Evolutionary conservation across 495 filamentous ascomycete genomes (phyloP), one percentile per base, ranked within the genome.

Genomic region (Hyaloscypha hepaticicola): DNA sequence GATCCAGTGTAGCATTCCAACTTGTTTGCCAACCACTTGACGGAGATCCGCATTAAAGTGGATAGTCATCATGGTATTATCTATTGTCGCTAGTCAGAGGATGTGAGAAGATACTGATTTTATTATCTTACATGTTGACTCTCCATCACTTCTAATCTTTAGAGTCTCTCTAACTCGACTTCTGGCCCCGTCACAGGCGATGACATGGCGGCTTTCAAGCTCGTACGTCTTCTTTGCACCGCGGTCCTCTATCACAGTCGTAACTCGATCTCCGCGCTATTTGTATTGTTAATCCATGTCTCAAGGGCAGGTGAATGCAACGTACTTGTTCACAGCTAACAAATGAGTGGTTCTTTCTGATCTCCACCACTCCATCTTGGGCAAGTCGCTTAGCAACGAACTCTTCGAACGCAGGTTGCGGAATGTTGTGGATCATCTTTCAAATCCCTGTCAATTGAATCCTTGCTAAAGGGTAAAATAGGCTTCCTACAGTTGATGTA

Each of bases 41-140:
- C 74, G 69, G 2, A 80, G 59, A 31, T 80, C 69, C 8, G 77
- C 76, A 41, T 76, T 77, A 56, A 79, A 74, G 61, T 80, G 76
- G 34, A 80, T 80, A 7, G 78, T 80, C 78, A 80, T 78, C 78
- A 80, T 80, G 1, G 73, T 76, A 51, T 80, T 71, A 59, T 75
- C 75, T 73, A 65, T 57, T 34, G 11, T 53, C 31, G n/a, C 16
- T 26, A 51, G 5, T 52, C 59, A 22, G 7, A 38, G 22, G 26
- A 26, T 24, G 34, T 27, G 38, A 4, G 24, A 12, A 21, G n/a
- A 14, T 4, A 16, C 19, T 16, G n/a, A n/a, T 41, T 49, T 5
- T 29, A 58, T 50, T 52, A 14, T 16, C 71, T 62, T 34, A 75
- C 71, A 71, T n/a, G 70, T 69, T 51, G 75, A 76, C 58, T 77